Base-by-base conservation (phyloP, 441 rosid species). In the Populus hybrid region DNA sequence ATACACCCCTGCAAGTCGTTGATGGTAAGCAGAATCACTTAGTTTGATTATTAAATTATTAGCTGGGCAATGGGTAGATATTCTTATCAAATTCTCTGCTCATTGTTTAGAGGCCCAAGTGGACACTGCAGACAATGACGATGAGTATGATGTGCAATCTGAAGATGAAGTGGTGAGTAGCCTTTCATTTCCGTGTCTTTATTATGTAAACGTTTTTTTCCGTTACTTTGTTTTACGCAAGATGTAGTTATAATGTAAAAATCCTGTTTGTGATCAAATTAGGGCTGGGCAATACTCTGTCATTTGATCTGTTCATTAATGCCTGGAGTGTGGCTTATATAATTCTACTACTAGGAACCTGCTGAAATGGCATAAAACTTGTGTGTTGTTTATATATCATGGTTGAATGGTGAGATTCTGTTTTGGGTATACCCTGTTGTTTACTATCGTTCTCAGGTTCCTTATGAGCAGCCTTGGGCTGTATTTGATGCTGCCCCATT, bases 151-250 rank as follows among this genome's bases (percentile, higher is more conserved):
- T 82, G 26, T 87, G 59, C 84, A 80, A 67, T 85, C 93, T 32
- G 97, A 85, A 78, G 97, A 94, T 73, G 95, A 87, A 83, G 87
- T 86, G 54, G 99, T 97, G 83, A 86, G 99, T 86, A 68, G 23
- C 70, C 67, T 40, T 72, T 79, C 46, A 9, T 40, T 2, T 40
- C 46, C 10, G 11, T 40, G 11, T 40, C 46, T 8, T 40, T 10
- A 16, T 40, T 40, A 40, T 40, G 46, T 10, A 61, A 40, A 40
- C 10, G 46, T 40, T 8, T 40, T 40, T 40, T 40, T 40, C 46
- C 46, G 11, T 9, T 40, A 8, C 12, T 8, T 10, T 40, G 68
- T 10, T 10, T 8, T 40, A 40, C 46, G 9, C 46, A 40, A 40
- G 46, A 40, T 40, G 46, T 40, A 40, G 46, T 40, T 40, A 40